Base-by-base conservation (phyloP, 2,329 filamentous ascomycete genomes). In the Gyromitra esculenta region DNA sequence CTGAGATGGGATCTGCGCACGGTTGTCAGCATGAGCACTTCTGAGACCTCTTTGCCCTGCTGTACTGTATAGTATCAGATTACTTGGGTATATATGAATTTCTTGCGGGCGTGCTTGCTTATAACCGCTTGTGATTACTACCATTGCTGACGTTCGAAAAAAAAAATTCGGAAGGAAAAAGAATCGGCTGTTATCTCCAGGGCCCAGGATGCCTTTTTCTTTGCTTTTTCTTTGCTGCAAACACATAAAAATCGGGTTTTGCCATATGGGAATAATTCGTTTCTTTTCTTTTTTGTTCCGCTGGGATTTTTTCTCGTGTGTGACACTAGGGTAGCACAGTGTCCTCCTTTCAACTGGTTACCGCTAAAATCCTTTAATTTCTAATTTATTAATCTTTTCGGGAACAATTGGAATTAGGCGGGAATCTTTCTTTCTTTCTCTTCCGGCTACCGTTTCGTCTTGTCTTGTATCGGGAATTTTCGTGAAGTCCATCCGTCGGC, bases 1-100 rank as follows among this genome's bases (percentile, higher is more conserved):
- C 60, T 21, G 69, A 50, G 70, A 73, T 73, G 70, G 18, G 66
- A 73, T 73, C 70, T 73, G 18, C 60, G 50, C 37, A 64, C 48
- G 41, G 60, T 18, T 59, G 54, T 73, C 68, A 71, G 41, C 45
- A 25, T 65, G 50, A 57, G 43, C 11, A 59, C 48, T 25, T 59
- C 15, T 65, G 59, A 57, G 25, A 59, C 52, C 52, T 43, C 45
- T 50, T 15, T 43, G 60, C 35, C 52, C 39, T 59, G 6, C 48
- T 5, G 9, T 11, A 57, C 54, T 7, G 21, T 60, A 41, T 9
- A 15, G n/a, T 31, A 37, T 37, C 56, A 41, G 56, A 41, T 60
- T 41, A 31, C 25, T 3, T 31, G 4, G 25, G 25, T 31, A 31
- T 31, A 41, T 39, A 39, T 9, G 43, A 60, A 35, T 39, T 6